Conservation (phyloP, 305 asterid species). For the Ilex paraguariensis region DNA sequence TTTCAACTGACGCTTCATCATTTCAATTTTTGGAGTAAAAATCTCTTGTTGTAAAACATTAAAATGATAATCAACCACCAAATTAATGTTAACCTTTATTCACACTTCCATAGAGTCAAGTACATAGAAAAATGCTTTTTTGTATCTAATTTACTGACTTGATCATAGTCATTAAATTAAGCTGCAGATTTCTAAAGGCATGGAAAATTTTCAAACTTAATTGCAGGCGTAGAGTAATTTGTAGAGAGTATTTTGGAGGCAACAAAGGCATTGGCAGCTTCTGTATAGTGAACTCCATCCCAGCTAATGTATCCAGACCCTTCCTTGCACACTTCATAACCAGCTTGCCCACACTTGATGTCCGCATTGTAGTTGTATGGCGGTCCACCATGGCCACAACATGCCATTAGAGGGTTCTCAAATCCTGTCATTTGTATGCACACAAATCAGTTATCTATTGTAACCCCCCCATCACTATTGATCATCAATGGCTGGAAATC, state of each 20-base stretch:
- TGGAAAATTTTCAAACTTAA: neutral
- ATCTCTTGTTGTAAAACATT: too few species aligned
- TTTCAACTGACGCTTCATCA: neutral
- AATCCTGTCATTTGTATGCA: neutral
- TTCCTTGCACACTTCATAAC: conserved; percentile 1
- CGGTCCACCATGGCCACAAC: conserved; percentile 49
- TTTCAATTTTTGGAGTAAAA: neutral
- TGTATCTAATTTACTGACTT: too few species aligned
- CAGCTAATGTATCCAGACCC: neutral
- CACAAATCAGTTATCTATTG: too few species aligned
- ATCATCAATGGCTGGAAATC: too few species aligned
- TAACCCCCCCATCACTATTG: too few species aligned
- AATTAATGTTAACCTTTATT: neutral
- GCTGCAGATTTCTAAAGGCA: neutral
- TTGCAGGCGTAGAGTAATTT: neutral
- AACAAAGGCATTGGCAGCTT: neutral
- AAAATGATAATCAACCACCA: neutral
- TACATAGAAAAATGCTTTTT: too few species aligned
- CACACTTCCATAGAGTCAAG: neutral
- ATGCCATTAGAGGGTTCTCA: conserved; percentile 38
- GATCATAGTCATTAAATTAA: too few species aligned
- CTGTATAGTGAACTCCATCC: conserved; percentile 1
- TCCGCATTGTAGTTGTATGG: conserved; percentile 39
- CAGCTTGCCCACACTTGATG: conserved; percentile 26
- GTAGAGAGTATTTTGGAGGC: conserved; percentile 1